Base-by-base conservation (phyloP, 345 rosid genomes). In the Eutrema japonicum region DNA sequence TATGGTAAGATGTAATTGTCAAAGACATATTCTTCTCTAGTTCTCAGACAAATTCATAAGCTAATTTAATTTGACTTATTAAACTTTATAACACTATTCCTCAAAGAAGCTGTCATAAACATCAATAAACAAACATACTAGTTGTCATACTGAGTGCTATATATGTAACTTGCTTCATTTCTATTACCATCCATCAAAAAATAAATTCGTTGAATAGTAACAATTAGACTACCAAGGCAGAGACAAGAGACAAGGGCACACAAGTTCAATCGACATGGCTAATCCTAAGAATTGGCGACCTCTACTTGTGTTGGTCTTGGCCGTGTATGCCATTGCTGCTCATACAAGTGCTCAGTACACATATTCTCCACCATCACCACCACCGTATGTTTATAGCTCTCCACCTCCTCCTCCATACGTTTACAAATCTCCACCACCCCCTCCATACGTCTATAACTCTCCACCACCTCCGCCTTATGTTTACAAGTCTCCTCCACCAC, bases 301-400 rank as follows among this genome's bases (percentile, higher is more conserved):
- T 10, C 33, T 40, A 60, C 33, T 60, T 0, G 1, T 60, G 49
- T 10, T 63, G 67, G 67, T 42, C 10, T 18, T 65, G 32, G 70
- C 70, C 56, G 10, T 65, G 33, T 65, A 65, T 65, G 46, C 22
- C 70, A 33, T 49, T 48, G 18, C 46, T 65, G 22, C 13, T 49
- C 57, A 49, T 49, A 65, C 70, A 65, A 65, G 33, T 36, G 57
- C 70, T 7, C 70, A 65, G 0, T 65, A 64, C 32, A 58, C 64
- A 16, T 58, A 60, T 27, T 63, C 68, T 46, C 54, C 68, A 32
- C 67, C 53, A 63, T 45, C 67, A 45, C 26, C 67, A 8, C 54
- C 68, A 9, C 41, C 42, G 5, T 64, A 64, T 2, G 29, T 57
- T 4, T 56, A 56, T 0, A 55, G 8, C 1, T 54, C 41, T 6